Conservation (phyloP, 257 asterid species). For the Cinchona pubescens region DNA sequence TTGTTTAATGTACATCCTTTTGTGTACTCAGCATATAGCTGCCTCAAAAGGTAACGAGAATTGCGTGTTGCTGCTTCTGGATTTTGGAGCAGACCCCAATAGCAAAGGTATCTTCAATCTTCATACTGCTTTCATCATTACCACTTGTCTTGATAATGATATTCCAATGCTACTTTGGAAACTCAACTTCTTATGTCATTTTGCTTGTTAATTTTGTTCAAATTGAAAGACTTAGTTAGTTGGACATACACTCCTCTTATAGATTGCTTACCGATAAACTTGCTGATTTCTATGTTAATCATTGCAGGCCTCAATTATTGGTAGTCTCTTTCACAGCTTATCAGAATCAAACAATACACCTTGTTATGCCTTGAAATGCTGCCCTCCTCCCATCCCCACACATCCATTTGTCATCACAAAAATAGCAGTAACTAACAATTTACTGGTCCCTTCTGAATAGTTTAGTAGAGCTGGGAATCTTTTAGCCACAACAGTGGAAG, state of each 20-base stretch:
- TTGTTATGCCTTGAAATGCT: neutral
- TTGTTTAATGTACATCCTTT: neutral
- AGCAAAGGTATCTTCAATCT: conserved; percentile 47
- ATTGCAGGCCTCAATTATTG: neutral
- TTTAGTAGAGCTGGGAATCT: neutral
- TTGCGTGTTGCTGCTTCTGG: conserved; percentile 64
- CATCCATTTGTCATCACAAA: neutral
- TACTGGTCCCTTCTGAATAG: neutral
- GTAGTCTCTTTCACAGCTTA: neutral
- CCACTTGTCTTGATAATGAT: neutral
- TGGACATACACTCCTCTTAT: no score
- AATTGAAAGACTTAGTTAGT: no score
- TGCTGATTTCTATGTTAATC: no score
- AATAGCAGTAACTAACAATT: neutral
- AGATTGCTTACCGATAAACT: no score
- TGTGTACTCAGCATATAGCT: conserved; percentile 57
- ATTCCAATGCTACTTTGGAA: no score
- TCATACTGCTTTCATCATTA: no score
- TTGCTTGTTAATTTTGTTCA: no score
- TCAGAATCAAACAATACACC: neutral
- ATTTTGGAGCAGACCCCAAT: conserved; percentile 70
- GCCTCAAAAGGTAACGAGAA: conserved; percentile 52
- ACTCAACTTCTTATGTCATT: no score
- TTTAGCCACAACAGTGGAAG: neutral
- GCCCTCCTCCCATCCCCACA: neutral